These are phyloP conservation scores for Xerocomus nothofagi DNA, from an alignment of 1,284 basidiomycete species.

Conservation along the genomic window DNA sequence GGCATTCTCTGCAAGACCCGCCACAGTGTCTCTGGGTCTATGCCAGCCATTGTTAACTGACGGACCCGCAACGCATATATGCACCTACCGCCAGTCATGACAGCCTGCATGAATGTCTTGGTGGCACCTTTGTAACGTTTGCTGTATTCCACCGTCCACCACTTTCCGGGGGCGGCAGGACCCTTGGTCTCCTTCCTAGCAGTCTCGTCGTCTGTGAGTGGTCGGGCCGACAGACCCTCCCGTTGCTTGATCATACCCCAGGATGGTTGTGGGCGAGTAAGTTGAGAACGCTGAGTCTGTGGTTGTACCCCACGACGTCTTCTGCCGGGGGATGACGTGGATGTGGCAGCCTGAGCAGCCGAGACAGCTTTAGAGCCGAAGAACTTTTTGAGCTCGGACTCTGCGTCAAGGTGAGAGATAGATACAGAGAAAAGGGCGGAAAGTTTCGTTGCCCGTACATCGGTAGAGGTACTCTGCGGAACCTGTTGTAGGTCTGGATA, in stretches of 20 bases:
- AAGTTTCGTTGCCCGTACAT: slow-evolving; percentile 35
- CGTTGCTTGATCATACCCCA: slow-evolving; percentile 67
- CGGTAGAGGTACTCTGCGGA: slow-evolving; percentile 16
- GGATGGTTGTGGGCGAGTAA: slow-evolving; percentile 59
- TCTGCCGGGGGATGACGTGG: slow-evolving; percentile 34
- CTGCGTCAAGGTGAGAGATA: slow-evolving; percentile 76
- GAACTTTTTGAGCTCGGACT: slow-evolving; percentile 87
- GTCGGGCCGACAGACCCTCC: slow-evolving; percentile 68
- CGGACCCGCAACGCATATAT: neutral
- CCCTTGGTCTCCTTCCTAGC: slow-evolving; percentile 44
- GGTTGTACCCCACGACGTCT: slow-evolving; percentile 29
- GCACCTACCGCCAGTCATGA: slow-evolving; percentile 73
- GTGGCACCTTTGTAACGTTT: slow-evolving; percentile 80
- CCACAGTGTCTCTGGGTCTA: slow-evolving; percentile 71
- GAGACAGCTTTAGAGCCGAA: slow-evolving; percentile 87
- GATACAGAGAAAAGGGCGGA: slow-evolving; percentile 73
- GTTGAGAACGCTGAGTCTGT: slow-evolving; percentile 50
- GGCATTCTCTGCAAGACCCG: slow-evolving; percentile 57
- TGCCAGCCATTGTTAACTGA: neutral
- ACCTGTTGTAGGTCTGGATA: slow-evolving; percentile 55
- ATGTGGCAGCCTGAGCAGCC: slow-evolving; percentile 44
- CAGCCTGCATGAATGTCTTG: slow-evolving; percentile 76
- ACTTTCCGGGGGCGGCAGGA: slow-evolving; percentile 57
- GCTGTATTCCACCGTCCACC: slow-evolving; percentile 87
- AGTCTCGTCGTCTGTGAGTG: slow-evolving; percentile 57